A percentile compares a stretch with the other conserved stretches of the same genome.
phyloP scores from a whole-genome alignment of 805 yeast species.

The Pichia heedii region DNA sequence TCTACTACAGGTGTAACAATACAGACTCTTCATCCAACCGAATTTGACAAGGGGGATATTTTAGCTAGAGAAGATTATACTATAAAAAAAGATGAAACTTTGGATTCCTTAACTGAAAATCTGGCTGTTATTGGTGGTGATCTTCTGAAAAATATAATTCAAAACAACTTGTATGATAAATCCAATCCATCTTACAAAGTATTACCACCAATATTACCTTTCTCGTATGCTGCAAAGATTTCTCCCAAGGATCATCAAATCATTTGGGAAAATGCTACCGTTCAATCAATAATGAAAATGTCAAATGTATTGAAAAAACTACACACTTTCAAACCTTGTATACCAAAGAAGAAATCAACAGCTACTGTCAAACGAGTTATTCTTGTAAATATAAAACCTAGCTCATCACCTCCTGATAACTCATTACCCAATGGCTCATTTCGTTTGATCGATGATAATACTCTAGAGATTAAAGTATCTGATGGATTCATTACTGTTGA shows the following conservation, averaged over 20 bases:
- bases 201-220: conserved; percentile 23
- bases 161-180: conserved; percentile 23
- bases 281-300: conserved; percentile 15
- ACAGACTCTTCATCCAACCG: conserved; percentile 81
- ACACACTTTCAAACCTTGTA: conserved; percentile 34
- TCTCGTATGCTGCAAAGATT: conserved; percentile 53
- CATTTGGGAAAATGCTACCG: conserved; percentile 35
- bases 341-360: conserved; percentile 14
- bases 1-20: conserved; percentile 70
- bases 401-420: background rate
- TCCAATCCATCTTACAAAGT: conserved; percentile 6
- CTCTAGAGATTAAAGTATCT: conserved; percentile 25
- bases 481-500: conserved; percentile 34
- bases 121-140: conserved; percentile 58
- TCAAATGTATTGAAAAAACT: conserved; percentile 49
- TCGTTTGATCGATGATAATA: background rate
- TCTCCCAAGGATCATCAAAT: conserved; percentile 33
- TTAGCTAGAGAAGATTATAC: conserved; percentile 44
- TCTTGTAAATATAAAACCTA: conserved; percentile 30
- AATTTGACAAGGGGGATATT: conserved; percentile 74
- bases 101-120: conserved; percentile 35
- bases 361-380: conserved; percentile 33
- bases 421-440: conserved; percentile 3
- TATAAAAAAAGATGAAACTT: conserved; percentile 37
- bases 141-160: conserved; percentile 39